Evolutionary conservation across 176 grass and related monocot species (phyloP), one percentile per base, ranked within the genome.

Genomic region (Guadua angustifolia): DNA sequence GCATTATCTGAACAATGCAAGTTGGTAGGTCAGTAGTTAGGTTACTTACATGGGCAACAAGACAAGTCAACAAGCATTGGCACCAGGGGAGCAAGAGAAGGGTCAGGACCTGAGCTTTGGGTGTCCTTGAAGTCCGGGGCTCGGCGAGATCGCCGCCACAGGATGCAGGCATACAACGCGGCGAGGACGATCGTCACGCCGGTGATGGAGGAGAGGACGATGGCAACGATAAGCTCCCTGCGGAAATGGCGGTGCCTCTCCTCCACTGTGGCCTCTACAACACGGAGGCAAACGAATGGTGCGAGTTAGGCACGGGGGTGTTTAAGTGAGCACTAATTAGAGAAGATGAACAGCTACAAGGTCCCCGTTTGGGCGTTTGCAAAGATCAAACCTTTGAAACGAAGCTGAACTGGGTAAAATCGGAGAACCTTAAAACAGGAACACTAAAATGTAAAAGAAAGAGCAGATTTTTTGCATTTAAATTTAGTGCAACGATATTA

Each of bases 221-320:
- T 76, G 38, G 96, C 93, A 53, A 91, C 45, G 22, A 90, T 56
- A 71, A 95, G 73, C 84, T 94, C 93, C 80, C 53, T 88, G 81
- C 71, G 91, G 25, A 90, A 77, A 86, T 89, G 91, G 25, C 60
- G 89, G 44, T 70, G 91, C 35, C n/a, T 82, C 81, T 74, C 85
- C 81, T 83, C 91, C 66, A 76, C 69, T 42, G 84, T 71, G 56
- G 80, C 81, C 68, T 21, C 88, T 83, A 84, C 51, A 73, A 49
- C 53, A 61, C 25, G 43, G 26, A 70, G 11, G 45, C 57, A 87
- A 83, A 82, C 71, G 10, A 62, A 64, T 9, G 52, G n/a, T 65
- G 49, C 11, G 22, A 9, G 24, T 80, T 66, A 73, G 1, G 59
- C 69, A 45, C 9, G 13, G 15, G 17, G 35, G 19, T 56, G 36